A percentile compares a stretch with the other conserved stretches of the same genome.
Evolutionary conservation across 257 asterid species (phyloP).

Genomic region (Parsonsia alboflavescens): DNA sequence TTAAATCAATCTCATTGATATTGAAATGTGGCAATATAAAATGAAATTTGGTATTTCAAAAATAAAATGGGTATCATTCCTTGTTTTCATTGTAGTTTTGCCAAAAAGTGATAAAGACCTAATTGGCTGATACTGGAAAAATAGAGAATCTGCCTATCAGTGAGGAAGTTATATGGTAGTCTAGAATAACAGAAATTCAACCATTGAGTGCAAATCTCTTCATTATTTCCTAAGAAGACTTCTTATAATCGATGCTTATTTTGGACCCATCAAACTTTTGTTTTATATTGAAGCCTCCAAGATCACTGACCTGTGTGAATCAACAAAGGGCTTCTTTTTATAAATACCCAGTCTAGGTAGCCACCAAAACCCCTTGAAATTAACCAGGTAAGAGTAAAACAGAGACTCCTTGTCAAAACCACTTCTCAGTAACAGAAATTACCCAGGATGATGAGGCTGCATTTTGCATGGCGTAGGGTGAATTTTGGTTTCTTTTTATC

Average conservation of each 20-base stretch:
- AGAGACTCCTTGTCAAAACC: not conserved
- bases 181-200: not conserved
- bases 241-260: not conserved
- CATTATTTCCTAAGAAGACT: not conserved
- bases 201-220: not conserved
- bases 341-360: not conserved
- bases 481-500: constrained; percentile 5
- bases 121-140: not conserved
- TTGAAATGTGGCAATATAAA: not conserved
- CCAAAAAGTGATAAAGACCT: not conserved
- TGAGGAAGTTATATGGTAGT: not conserved
- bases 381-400: not conserved
- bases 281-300: not conserved
- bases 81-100: not conserved
- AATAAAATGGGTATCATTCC: not conserved
- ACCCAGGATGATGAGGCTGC: not conserved
- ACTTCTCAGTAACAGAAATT: not conserved
- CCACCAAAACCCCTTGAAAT: not conserved
- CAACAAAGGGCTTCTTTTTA: not conserved
- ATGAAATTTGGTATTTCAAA: not conserved
- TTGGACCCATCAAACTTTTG: not conserved
- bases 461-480: not conserved
- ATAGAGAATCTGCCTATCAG: not conserved
- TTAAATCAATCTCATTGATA: not conserved
- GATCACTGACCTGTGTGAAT: not conserved